Conservation (phyloP, 2,329 filamentous ascomycete species). For the Chaetomiaceae sp. region DNA sequence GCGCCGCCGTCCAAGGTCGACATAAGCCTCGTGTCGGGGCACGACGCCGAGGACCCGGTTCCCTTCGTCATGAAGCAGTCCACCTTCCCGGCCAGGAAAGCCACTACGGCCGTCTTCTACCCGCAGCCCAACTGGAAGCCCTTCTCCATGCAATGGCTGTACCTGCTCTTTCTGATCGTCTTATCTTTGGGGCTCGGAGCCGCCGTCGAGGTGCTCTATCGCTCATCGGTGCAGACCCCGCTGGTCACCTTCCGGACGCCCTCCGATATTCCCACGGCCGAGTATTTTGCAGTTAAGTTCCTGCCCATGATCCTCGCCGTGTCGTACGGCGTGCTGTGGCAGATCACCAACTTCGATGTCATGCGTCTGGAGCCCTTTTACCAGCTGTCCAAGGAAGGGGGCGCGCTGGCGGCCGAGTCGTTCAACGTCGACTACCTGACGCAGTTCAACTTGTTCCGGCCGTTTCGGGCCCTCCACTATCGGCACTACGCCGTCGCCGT, state of each 20-base stretch:
- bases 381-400: slow-evolving; percentile 54
- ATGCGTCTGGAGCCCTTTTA: slow-evolving; percentile 62
- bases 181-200: slow-evolving; percentile 48
- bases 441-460: slow-evolving; percentile 58
- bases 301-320: slow-evolving; percentile 56
- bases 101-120: slow-evolving; percentile 48
- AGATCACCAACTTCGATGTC: slow-evolving; percentile 60
- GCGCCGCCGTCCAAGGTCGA: slow-evolving; percentile 36
- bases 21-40: slow-evolving; percentile 46
- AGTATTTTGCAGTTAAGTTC: slow-evolving; percentile 60
- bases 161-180: slow-evolving; percentile 47
- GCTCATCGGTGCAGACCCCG: slow-evolving; percentile 38
- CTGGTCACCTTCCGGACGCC: slow-evolving; percentile 46
- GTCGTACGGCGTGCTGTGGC: slow-evolving; percentile 58
- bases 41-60: slow-evolving; percentile 22
- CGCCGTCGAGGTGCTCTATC: slow-evolving; percentile 51
- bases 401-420: slow-evolving; percentile 57
- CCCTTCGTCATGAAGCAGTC: slow-evolving; percentile 30
- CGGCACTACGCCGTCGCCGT: slow-evolving; percentile 63
- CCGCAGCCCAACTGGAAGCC: slow-evolving; percentile 63
- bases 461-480: slow-evolving; percentile 54
- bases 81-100: slow-evolving; percentile 33
- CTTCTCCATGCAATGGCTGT: slow-evolving; percentile 58
- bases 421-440: slow-evolving; percentile 72
- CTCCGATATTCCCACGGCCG: slow-evolving; percentile 41